Evolutionary conservation across 192 early-diverging fungal species (phyloP).

Genomic region (Gaertneriomyces sp.): DNA sequence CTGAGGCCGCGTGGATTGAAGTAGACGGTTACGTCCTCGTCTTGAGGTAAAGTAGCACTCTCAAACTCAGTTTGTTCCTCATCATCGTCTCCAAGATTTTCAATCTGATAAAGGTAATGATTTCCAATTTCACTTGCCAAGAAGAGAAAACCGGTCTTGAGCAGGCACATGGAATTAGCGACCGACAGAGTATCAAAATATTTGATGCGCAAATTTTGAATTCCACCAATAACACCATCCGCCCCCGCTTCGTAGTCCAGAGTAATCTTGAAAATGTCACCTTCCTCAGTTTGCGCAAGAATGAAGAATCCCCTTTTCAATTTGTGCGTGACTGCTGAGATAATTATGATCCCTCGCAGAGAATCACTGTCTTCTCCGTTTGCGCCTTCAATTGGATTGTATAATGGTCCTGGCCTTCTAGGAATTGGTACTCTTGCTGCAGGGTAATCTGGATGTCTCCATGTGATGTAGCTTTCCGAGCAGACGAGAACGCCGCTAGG

Average conservation of each 20-base stretch:
- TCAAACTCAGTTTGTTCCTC: constrained; percentile 76
- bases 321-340: constrained; percentile 81
- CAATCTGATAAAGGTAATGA: constrained; percentile 90
- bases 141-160: constrained; percentile 94
- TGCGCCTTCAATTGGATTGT: constrained; percentile 28
- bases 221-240: constrained; percentile 45
- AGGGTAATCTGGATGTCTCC: constrained; percentile 67
- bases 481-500: constrained; percentile 97
- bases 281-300: constrained; percentile 83
- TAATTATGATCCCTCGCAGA: constrained; percentile 70
- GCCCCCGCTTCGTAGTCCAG: constrained; percentile 69
- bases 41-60: constrained; percentile 62
- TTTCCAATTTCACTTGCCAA: constrained; percentile 87
- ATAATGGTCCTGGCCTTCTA: constrained; percentile 64
- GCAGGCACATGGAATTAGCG: constrained; percentile 70
- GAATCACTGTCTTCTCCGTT: constrained; percentile 44
- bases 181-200: constrained; percentile 96
- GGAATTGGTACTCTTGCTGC: constrained; percentile 76
- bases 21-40: constrained; percentile 41
- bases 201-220: constrained; percentile 72
- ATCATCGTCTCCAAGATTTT: constrained; percentile 86
- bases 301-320: constrained; percentile 91
- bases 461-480: constrained; percentile 83
- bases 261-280: constrained; percentile 91
- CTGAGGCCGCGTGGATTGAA: constrained; percentile 75